Percentiles rank a stretch among this genome's conserved stretches.
phyloP scores from a whole-genome alignment of 2,329 filamentous ascomycete species.

The Lasiodiplodia hormozganensis region DNA sequence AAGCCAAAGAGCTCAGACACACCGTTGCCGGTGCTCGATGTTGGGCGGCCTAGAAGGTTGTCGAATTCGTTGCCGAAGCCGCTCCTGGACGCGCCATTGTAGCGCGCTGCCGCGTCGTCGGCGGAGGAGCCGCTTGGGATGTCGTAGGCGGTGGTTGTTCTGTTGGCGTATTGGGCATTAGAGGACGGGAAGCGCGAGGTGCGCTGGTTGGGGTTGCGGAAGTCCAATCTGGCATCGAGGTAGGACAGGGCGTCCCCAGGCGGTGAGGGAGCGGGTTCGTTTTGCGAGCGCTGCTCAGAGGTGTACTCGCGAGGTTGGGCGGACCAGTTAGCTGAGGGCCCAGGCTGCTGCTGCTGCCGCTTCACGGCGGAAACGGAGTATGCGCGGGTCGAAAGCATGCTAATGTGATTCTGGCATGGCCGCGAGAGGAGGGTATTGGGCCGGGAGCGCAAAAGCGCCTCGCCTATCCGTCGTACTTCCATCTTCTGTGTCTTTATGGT shows the following conservation, averaged over 20 bases:
- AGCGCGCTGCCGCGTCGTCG: constrained; percentile 8
- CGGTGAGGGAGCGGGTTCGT: constrained; percentile 8
- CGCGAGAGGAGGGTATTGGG: constrained; percentile 30
- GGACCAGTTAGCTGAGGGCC: neutral
- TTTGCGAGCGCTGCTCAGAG: constrained; percentile 33
- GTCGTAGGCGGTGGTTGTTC: constrained; percentile 18
- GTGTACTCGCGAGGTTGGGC: constrained; percentile 23
- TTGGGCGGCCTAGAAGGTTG: constrained; percentile 5
- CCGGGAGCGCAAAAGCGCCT: constrained; percentile 39
- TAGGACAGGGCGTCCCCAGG: constrained; percentile 35
- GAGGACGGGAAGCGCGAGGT: constrained; percentile 39
- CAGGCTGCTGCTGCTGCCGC: constrained; percentile 18
- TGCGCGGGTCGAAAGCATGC: constrained; percentile 19
- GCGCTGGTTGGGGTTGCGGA: constrained; percentile 34
- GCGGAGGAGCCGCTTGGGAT: constrained; percentile 17
- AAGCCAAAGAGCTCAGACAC: neutral
- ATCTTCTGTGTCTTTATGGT: constrained; percentile 31
- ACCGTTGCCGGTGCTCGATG: neutral
- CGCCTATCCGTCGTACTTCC: constrained; percentile 40
- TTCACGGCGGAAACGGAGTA: constrained; percentile 16
- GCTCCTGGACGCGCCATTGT: neutral
- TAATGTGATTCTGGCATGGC: constrained; percentile 13
- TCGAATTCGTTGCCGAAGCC: neutral
- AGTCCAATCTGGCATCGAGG: constrained; percentile 40
- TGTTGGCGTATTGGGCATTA: constrained; percentile 35